phyloP scores from a whole-genome alignment of 108 stramenopile species.

The Pseudonitzschia multistriata region DNA sequence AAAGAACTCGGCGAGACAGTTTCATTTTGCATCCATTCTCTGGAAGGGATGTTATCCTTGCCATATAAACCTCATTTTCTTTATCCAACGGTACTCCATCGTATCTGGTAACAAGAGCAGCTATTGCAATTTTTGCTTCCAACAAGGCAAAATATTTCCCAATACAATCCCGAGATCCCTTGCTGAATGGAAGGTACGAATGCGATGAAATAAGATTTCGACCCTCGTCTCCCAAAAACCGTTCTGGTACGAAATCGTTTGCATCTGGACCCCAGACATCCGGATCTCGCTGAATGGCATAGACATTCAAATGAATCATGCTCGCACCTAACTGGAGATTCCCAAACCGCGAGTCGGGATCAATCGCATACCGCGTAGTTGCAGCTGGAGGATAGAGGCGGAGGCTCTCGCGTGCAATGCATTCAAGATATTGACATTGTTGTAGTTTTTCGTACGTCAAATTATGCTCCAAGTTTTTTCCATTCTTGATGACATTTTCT shows the following conservation, averaged over 20 bases:
- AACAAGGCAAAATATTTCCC: constrained; percentile 51
- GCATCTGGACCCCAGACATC: constrained; percentile 32
- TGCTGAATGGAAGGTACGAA: constrained; percentile 36
- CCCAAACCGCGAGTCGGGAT: constrained; percentile 12
- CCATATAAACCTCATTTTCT: constrained; percentile 11
- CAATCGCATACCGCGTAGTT: constrained; percentile 23
- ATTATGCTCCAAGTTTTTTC: constrained; percentile 18
- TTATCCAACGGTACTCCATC: constrained; percentile 28
- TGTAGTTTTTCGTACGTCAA: constrained; percentile 29
- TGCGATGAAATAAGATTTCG: background rate
- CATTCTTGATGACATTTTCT: background rate
- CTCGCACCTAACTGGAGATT: constrained; percentile 27
- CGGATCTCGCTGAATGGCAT: constrained; percentile 42
- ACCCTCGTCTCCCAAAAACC: constrained; percentile 30
- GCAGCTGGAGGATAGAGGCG: constrained; percentile 45
- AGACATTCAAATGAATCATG: constrained; percentile 40
- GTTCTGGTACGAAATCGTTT: constrained; percentile 34
- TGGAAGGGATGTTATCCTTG: background rate
- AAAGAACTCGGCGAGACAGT: background rate
- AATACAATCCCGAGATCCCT: constrained; percentile 44
- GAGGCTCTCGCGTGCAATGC: constrained; percentile 43
- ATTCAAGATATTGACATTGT: constrained; percentile 36
- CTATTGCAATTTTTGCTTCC: constrained; percentile 43
- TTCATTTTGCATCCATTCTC: constrained; percentile 5
- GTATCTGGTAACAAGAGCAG: constrained; percentile 33